Percentiles rank a stretch among this genome's conserved stretches.
Evolutionary conservation across 1,284 basidiomycete species (phyloP).

Genomic region (Cryptococcus sp.): DNA sequence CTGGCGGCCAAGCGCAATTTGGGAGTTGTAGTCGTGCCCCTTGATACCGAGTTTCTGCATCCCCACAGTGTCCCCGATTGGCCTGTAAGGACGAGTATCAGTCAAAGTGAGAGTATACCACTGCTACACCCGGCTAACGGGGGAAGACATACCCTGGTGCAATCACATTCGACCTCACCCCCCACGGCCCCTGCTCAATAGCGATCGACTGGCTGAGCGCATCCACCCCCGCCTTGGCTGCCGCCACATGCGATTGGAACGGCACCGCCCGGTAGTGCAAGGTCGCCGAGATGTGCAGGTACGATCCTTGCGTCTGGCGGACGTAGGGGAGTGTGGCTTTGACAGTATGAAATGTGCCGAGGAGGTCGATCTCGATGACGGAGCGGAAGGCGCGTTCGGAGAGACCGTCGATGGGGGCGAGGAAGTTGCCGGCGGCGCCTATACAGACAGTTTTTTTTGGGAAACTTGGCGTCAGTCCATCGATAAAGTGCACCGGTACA

Average conservation of each 20-base stretch:
- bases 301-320: constrained; percentile 69
- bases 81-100: too few species aligned
- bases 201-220: constrained; percentile 79
- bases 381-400: constrained; percentile 88
- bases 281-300: constrained; percentile 88
- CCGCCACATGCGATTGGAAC: constrained; percentile 87
- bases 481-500: too few species aligned
- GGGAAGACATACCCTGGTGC: constrained; percentile 60
- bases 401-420: constrained; percentile 73
- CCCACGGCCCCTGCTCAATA: constrained; percentile 88
- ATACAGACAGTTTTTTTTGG: constrained; percentile 4
- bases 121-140: too few species aligned
- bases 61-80: constrained; percentile 82
- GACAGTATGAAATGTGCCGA: constrained; percentile 91
- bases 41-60: constrained; percentile 65
- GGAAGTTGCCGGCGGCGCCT: constrained; percentile 88
- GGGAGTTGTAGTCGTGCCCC: constrained; percentile 36
- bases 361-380: constrained; percentile 89
- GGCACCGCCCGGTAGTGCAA: constrained; percentile 88
- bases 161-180: constrained; percentile 90
- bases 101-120: not conserved
- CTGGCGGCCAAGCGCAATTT: constrained; percentile 61
- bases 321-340: constrained; percentile 80
- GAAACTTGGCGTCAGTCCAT: too few species aligned
- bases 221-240: constrained; percentile 93